These are phyloP conservation scores for Candida railenensis DNA, from an alignment of 805 yeast genomes.

Conservation along the genomic window DNA sequence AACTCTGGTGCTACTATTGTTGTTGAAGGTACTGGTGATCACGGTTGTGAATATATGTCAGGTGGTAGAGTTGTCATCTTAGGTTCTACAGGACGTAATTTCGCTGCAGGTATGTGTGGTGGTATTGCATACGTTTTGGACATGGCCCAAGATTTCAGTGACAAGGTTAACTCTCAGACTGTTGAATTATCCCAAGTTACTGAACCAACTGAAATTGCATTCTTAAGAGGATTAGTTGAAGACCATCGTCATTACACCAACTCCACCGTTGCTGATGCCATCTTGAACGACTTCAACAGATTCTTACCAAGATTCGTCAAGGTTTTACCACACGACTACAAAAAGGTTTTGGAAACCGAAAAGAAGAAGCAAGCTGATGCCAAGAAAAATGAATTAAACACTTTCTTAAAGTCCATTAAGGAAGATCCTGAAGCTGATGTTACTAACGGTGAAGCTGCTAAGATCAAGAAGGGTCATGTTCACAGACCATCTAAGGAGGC, in stretches of 20 bases:
- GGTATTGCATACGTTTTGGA: slow-evolving; percentile 97
- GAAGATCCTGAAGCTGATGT: slow-evolving; percentile 85
- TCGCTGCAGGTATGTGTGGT: slow-evolving; percentile 99
- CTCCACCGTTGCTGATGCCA: slow-evolving; percentile 82
- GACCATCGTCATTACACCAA: slow-evolving; percentile 95
- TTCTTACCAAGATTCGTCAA: slow-evolving; percentile 86
- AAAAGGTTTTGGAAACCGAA: slow-evolving; percentile 81
- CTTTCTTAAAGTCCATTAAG: slow-evolving; percentile 66
- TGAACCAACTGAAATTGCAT: slow-evolving; percentile 92
- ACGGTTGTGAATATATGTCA: slow-evolving; percentile 99
- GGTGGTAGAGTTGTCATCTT: slow-evolving; percentile 97
- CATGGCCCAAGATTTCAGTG: slow-evolving; percentile 87
- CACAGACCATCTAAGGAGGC: slow-evolving; percentile 25
- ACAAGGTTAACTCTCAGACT: slow-evolving; percentile 75
- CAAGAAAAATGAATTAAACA: slow-evolving; percentile 62
- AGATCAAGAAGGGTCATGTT: slow-evolving; percentile 51
- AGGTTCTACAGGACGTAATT: slow-evolving; percentile 88
- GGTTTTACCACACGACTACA: slow-evolving; percentile 90
- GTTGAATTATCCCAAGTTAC: slow-evolving; percentile 75
- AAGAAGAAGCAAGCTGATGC: slow-evolving; percentile 62
- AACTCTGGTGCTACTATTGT: slow-evolving; percentile 98
- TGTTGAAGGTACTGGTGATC: slow-evolving; percentile 96
- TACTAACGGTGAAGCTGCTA: slow-evolving; percentile 82
- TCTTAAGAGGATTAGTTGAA: slow-evolving; percentile 87
- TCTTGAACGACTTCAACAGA: slow-evolving; percentile 84